Base-by-base conservation (phyloP, 1,284 basidiomycete genomes). In the Malassezia vespertilionis region DNA sequence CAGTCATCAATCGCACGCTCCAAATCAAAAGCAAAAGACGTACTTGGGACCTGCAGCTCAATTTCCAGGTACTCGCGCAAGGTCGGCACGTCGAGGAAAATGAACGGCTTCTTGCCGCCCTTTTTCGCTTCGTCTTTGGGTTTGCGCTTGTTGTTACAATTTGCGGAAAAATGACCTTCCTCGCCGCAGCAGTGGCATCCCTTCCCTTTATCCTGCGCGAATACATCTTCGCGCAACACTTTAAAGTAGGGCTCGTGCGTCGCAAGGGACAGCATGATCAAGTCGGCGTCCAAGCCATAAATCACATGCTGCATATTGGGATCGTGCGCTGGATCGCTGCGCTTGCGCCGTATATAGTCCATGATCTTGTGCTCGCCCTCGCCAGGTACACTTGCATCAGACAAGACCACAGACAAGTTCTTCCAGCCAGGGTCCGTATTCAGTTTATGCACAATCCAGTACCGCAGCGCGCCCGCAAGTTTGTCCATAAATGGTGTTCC, bases 331-430 rank as follows among this genome's bases (percentile, higher is more conserved):
- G 81, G 79, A 65, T 93, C 85, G 37, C 79, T 77, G 39, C 93
- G 79, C 65, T 95, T 89, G 38, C 90, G 79, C 50, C 93, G 78
- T 57, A 99, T 93, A 72, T 81, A 95, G 69, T 97, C 93, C 87
- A 99, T 96, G 60, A 99, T 96, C 76, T 99, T 99, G 75, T 99
- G 93, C 72, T 99, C 93, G 68, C 93, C 93, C 74, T 99, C 93
- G 57, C 91, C 91, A 1, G 91, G 91, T 9, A 97, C 93, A 46
- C 84, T 83, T 2, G 91, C 87, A 62, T 97, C 93, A 2, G 93
- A 97, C 53, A 99, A 87, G 57, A 97, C 82, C 54, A 99, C 85
- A 76, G 96, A 46, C 17, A 58, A 42, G 34, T 62, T 52, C 70
- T 87, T 89, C 93, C 93, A 99, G 39, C 88, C 90, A 0, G 87